Percentiles rank a stretch among this genome's conserved stretches.
These are phyloP conservation scores for Plasmodium relictum DNA, from an alignment of 169 alveolate genomes.

Conservation along the genomic window DNA sequence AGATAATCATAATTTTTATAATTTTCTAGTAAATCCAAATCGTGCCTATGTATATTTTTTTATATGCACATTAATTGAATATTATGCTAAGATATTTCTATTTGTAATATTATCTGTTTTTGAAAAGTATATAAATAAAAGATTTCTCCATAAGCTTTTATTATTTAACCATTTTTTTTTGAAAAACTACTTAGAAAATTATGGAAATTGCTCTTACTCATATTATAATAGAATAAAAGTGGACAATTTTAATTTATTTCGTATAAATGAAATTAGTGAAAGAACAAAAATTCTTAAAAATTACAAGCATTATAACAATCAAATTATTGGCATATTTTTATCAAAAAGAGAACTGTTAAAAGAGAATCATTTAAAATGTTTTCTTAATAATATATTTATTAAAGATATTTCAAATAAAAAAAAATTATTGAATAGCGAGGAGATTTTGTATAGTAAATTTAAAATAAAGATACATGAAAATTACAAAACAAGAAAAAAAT, in stretches of 20 bases:
- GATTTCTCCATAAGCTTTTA: conserved; percentile 19
- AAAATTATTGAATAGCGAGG: no score
- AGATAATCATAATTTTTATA: conserved; percentile 43
- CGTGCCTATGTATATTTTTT: conserved; percentile 44
- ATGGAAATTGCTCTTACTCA: conserved; percentile 25
- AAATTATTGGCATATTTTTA: neutral
- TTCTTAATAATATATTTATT: no score
- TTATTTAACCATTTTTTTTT: conserved; percentile 49
- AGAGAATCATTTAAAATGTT: neutral
- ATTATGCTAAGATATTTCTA: conserved; percentile 53
- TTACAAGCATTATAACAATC: neutral
- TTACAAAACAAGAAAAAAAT: neutral
- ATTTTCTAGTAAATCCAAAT: conserved; percentile 63
- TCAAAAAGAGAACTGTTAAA: conserved; percentile 1
- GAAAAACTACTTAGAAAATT: conserved; percentile 12
- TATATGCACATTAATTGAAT: conserved; percentile 48
- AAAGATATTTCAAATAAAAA: no score
- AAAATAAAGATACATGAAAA: neutral
- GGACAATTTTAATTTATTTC: neutral
- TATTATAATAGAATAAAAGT: conserved; percentile 13
- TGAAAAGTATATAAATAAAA: conserved; percentile 40
- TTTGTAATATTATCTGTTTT: conserved; percentile 8
- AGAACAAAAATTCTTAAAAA: no score
- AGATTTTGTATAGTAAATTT: no score
- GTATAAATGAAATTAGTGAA: no score